Evolutionary conservation across 2,329 filamentous ascomycete species (phyloP).

Genomic region (Botrytis cinerea): DNA sequence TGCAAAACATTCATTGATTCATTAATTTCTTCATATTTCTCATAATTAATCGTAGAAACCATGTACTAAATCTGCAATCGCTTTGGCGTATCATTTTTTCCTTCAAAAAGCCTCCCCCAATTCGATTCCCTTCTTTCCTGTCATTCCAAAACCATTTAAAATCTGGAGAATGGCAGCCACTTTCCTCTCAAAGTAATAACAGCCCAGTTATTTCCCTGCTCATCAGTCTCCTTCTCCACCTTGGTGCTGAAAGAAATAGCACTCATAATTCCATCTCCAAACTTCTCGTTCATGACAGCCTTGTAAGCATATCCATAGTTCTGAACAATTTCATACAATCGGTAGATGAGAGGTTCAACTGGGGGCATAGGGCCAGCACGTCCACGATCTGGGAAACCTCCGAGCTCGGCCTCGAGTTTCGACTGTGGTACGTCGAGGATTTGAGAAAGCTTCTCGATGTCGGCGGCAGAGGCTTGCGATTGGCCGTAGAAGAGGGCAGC

Average conservation of each 20-base stretch:
- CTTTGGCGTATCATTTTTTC: neutral
- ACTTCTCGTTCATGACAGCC: slow-evolving; percentile 93
- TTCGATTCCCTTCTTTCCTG: neutral
- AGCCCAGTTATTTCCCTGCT: slow-evolving; percentile 77
- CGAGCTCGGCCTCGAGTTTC: slow-evolving; percentile 61
- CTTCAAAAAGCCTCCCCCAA: neutral
- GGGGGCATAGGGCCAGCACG: slow-evolving; percentile 80
- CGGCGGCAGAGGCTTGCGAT: slow-evolving; percentile 69
- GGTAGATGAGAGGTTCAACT: slow-evolving; percentile 83
- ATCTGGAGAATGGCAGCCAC: slow-evolving; percentile 55
- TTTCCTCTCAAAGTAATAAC: slow-evolving; percentile 82
- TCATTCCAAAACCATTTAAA: neutral
- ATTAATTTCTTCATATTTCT: neutral
- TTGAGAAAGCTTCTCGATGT: slow-evolving; percentile 65
- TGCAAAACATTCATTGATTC: neutral
- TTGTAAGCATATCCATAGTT: slow-evolving; percentile 98
- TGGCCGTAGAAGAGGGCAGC: slow-evolving; percentile 93
- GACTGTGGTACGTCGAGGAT: slow-evolving; percentile 62
- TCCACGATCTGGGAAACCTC: slow-evolving; percentile 79
- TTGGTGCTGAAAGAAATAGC: slow-evolving; percentile 89
- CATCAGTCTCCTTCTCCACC: slow-evolving; percentile 91
- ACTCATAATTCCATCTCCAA: slow-evolving; percentile 93
- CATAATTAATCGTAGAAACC: neutral
- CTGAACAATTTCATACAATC: slow-evolving; percentile 91
- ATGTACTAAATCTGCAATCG: neutral